Percentiles rank a stretch among this genome's conserved stretches.
Conservation (phyloP, 257 asterid genomes). For the Solanum bulbocastanum region DNA sequence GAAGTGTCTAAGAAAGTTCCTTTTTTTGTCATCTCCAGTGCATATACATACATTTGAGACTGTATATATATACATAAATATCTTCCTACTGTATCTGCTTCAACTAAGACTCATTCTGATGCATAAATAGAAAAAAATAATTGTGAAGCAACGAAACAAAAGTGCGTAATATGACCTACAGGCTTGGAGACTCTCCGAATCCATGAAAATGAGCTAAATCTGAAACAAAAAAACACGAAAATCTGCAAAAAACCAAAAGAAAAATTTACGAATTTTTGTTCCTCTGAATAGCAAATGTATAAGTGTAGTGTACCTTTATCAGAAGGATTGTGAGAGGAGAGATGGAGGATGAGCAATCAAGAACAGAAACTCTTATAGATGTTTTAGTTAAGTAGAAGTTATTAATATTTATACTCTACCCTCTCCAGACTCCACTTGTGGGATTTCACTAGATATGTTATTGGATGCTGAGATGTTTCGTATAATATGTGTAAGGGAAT, state of each 20-base stretch:
- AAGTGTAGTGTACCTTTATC: neutral
- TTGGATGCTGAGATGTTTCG: neutral
- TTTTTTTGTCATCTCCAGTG: neutral
- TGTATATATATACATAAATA: too few relatives aligned
- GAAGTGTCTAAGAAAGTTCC: neutral
- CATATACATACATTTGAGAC: neutral
- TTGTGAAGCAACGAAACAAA: neutral
- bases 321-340: neutral
- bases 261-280: too few relatives aligned
- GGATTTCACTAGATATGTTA: neutral
- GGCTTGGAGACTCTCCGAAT: neutral
- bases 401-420: neutral
- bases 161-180: neutral
- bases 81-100: too few relatives aligned
- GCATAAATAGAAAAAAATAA: neutral
- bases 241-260: neutral
- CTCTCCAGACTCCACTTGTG: neutral
- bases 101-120: too few relatives aligned
- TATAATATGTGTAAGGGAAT: neutral
- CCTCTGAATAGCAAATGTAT: neutral
- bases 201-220: neutral
- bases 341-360: neutral
- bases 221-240: neutral
- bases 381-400: neutral
- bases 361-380: neutral